These are phyloP conservation scores for Chenopodium quinoa DNA, from an alignment of 148 eudicot genomes.

Conservation along the genomic window DNA sequence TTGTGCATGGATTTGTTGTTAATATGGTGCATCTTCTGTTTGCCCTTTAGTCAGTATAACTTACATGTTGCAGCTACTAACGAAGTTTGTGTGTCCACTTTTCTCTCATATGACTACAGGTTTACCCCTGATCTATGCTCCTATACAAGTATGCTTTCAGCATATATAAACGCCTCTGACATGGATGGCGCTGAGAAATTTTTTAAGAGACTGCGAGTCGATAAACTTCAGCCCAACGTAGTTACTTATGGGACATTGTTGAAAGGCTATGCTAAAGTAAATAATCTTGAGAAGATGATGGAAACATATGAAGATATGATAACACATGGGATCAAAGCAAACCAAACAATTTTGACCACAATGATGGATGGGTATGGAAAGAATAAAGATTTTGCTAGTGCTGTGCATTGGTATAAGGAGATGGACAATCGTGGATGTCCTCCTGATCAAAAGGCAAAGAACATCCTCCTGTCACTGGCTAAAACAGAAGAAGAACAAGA, in stretches of 20 bases:
- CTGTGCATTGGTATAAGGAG: constrained; percentile 85
- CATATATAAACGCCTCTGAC: constrained; percentile 84
- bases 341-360: constrained; percentile 73
- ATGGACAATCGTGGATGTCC: constrained; percentile 67
- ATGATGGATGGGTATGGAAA: constrained; percentile 94
- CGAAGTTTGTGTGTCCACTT: not conserved
- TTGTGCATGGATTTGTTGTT: not conserved
- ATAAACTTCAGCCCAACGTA: constrained; percentile 62
- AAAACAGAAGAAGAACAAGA: constrained; percentile 60
- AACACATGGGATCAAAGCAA: constrained; percentile 55
- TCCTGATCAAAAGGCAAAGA: constrained; percentile 95
- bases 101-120: constrained; percentile 43
- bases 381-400: constrained; percentile 71
- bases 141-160: constrained; percentile 80
- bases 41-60: not conserved
- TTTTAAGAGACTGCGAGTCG: constrained; percentile 65
- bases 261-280: constrained; percentile 77
- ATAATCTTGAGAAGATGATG: constrained; percentile 78
- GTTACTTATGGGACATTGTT: constrained; percentile 78
- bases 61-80: not conserved
- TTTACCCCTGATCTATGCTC: constrained; percentile 87
- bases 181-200: constrained; percentile 97
- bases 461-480: constrained; percentile 74
- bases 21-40: not conserved
- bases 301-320: constrained; percentile 76